Conservation (phyloP, 345 rosid species). For the Brassica cretica region DNA sequence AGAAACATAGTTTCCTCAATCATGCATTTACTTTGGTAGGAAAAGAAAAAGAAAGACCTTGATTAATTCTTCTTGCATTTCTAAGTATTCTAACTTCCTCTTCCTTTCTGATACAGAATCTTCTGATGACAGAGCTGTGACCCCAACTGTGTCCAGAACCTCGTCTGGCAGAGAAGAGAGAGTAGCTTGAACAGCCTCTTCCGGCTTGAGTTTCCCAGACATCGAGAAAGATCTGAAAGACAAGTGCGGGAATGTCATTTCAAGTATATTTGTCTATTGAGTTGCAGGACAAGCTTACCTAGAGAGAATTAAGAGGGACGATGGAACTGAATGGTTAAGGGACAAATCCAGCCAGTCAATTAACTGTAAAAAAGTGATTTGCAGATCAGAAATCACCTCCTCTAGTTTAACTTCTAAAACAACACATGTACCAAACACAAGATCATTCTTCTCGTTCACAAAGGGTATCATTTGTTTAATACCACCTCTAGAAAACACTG, state of each 20-base stretch:
- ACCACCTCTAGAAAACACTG: background rate
- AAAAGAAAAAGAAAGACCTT: slow-evolving; percentile 51
- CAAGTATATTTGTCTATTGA: background rate
- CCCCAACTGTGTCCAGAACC: slow-evolving; percentile 91
- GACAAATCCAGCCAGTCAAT: slow-evolving; percentile 95
- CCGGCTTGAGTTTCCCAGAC: slow-evolving; percentile 91
- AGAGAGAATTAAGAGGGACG: slow-evolving; percentile 89
- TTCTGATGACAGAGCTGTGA: slow-evolving; percentile 85
- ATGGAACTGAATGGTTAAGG: slow-evolving; percentile 85
- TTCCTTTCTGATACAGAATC: slow-evolving; percentile 90
- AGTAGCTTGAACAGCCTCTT: slow-evolving; percentile 98
- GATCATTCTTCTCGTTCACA: background rate
- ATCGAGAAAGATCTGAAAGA: slow-evolving; percentile 74
- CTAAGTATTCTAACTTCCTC: slow-evolving; percentile 91
- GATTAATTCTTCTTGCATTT: slow-evolving; percentile 96
- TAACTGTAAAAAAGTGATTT: slow-evolving; percentile 54
- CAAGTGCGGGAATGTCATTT: background rate
- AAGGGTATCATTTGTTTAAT: background rate
- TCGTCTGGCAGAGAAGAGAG: slow-evolving; percentile 96
- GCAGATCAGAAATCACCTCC: slow-evolving; percentile 9
- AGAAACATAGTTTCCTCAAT: background rate
- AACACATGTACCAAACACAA: background rate
- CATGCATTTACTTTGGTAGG: slow-evolving; percentile 3
- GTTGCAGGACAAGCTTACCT: slow-evolving; percentile 49
- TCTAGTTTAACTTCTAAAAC: background rate